These are phyloP conservation scores for Plenodomus lindquistii DNA, from an alignment of 2,329 filamentous ascomycete species.

Conservation along the genomic window DNA sequence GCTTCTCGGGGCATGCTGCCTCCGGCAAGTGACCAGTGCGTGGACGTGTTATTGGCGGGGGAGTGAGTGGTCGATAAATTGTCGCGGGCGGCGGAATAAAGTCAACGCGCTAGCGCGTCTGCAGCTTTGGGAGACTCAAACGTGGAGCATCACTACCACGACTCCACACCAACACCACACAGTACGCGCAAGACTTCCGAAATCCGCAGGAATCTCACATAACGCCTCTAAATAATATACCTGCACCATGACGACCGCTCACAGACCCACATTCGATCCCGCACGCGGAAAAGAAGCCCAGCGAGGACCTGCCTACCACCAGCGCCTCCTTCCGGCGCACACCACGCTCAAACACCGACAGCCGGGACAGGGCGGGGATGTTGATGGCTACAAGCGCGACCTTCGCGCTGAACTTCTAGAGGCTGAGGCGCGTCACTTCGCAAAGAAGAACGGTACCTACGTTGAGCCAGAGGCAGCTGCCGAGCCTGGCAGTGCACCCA, in stretches of 20 bases:
- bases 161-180: constrained; percentile 9
- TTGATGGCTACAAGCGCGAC: constrained; percentile 72
- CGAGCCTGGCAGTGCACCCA: constrained; percentile 54
- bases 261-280: constrained; percentile 94
- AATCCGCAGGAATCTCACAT: constrained; percentile 7
- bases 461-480: constrained; percentile 52
- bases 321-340: constrained; percentile 90
- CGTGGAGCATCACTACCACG: constrained; percentile 2
- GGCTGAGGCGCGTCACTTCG: constrained; percentile 84
- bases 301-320: constrained; percentile 91
- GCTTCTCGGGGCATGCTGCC: constrained; percentile 84
- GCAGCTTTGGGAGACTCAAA: constrained; percentile 6
- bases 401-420: constrained; percentile 86
- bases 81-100: constrained; percentile 30
- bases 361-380: constrained; percentile 85
- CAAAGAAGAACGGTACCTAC: constrained; percentile 74
- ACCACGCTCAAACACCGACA: constrained; percentile 83
- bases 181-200: constrained; percentile 38
- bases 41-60: constrained; percentile 11
- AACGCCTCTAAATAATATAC: background rate
- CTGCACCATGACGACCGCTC: constrained; percentile 57
- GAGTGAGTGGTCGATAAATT: constrained; percentile 20
- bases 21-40: constrained; percentile 1
- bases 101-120: constrained; percentile 20
- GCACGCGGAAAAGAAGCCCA: constrained; percentile 94